phyloP scores from a whole-genome alignment of 2,329 filamentous ascomycete species.

The Ustilaginoidea virens region DNA sequence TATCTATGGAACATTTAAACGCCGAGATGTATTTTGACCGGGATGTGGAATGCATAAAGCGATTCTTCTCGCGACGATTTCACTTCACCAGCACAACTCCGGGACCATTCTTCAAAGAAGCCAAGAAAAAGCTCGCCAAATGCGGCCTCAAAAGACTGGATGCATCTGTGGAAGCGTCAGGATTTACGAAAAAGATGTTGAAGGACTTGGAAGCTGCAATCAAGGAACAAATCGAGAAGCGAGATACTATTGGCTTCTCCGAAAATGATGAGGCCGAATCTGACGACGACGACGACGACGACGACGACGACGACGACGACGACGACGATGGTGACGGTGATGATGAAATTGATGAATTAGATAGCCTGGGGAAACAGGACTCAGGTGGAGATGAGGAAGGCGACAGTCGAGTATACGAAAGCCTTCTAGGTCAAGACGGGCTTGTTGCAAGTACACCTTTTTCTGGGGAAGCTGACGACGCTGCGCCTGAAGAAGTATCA shows the following conservation, averaged over 20 bases:
- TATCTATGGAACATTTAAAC: slow-evolving; percentile 85
- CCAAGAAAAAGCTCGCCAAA: slow-evolving; percentile 56
- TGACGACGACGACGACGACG: slow-evolving; percentile 11
- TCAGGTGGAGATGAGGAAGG: slow-evolving; percentile 5
- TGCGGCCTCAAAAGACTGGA: slow-evolving; percentile 59
- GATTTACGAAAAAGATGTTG: slow-evolving; percentile 92
- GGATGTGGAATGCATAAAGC: slow-evolving; percentile 89
- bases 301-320: slow-evolving; percentile 14
- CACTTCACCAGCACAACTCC: slow-evolving; percentile 69
- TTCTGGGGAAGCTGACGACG: too few relatives aligned
- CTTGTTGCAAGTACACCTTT: too few relatives aligned
- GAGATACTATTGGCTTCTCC: too few relatives aligned
- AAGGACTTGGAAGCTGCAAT: slow-evolving; percentile 90
- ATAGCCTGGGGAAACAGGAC: too few relatives aligned
- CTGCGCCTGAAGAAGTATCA: too few relatives aligned
- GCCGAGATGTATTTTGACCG: slow-evolving; percentile 96
- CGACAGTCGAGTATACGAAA: too few relatives aligned
- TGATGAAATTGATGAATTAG: too few relatives aligned
- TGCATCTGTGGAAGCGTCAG: slow-evolving; percentile 77
- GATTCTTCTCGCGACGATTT: slow-evolving; percentile 81
- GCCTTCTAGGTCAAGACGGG: too few relatives aligned
- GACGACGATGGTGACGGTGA: slow-evolving; percentile 11
- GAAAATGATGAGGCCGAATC: slow-evolving; percentile 19
- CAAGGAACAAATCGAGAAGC: slow-evolving; percentile 52
- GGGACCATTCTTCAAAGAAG: slow-evolving; percentile 75